Conservation (phyloP, 306 rosid species). For the Nissolia schottii region DNA sequence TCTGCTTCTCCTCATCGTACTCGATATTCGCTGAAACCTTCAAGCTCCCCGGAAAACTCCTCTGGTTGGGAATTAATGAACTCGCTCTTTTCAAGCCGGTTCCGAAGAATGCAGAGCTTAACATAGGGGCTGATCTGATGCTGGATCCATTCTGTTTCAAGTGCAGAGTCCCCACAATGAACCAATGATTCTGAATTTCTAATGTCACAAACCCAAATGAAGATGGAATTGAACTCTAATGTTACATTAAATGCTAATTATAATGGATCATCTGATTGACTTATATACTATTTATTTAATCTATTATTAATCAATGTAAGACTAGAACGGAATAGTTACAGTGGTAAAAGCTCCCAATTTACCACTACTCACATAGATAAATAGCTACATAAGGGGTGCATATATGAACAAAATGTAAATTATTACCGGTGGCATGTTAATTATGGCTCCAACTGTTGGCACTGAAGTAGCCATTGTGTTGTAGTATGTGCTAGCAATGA, state of each 20-base stretch:
- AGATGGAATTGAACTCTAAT: too few relatives aligned
- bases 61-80: conserved; percentile 21
- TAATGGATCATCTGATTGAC: too few relatives aligned
- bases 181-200: too few relatives aligned
- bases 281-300: too few relatives aligned
- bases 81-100: conserved; percentile 38
- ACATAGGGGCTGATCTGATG: conserved; percentile 12
- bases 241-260: too few relatives aligned
- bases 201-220: too few relatives aligned
- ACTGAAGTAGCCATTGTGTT: conserved; percentile 58
- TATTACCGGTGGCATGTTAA: conserved; percentile 58
- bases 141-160: conserved; percentile 41
- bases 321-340: too few relatives aligned
- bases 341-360: background rate
- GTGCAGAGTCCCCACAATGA: conserved; percentile 34
- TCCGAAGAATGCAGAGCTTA: conserved; percentile 51
- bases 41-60: conserved; percentile 33
- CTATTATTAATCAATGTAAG: too few relatives aligned
- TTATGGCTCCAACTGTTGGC: conserved; percentile 45
- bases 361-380: background rate
- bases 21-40: conserved; percentile 38
- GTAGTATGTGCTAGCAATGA: background rate
- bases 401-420: too few relatives aligned
- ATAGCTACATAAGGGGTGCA: background rate
- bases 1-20: conserved; percentile 58